These are phyloP conservation scores for Cystoderma amianthinum DNA, from an alignment of 768 basidiomycete species.

Conservation along the genomic window DNA sequence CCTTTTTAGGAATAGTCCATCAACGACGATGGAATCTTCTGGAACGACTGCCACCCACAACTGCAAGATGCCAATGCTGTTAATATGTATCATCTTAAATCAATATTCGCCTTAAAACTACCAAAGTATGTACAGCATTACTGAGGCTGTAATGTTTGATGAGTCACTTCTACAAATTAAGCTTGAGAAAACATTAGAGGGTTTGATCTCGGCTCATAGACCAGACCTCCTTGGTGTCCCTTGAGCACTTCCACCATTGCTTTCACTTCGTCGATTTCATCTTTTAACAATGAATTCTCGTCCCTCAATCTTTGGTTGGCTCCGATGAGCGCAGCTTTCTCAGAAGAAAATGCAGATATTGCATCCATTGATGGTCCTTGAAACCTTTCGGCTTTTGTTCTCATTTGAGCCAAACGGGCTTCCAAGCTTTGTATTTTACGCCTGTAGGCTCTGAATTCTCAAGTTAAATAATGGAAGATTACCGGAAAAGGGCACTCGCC, in stretches of 20 bases:
- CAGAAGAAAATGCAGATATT: constrained; percentile 35
- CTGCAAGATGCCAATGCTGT: no score
- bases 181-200: constrained; percentile 9
- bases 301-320: constrained; percentile 48
- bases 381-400: constrained; percentile 30
- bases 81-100: background rate
- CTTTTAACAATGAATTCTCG: constrained; percentile 43
- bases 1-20: constrained; percentile 27
- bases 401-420: constrained; percentile 40
- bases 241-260: constrained; percentile 67
- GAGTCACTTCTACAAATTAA: no score
- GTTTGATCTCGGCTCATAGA: constrained; percentile 42
- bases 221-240: constrained; percentile 38
- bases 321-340: constrained; percentile 38
- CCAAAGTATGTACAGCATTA: background rate
- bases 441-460: constrained; percentile 37
- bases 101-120: background rate
- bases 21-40: constrained; percentile 31
- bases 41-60: constrained; percentile 20
- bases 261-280: constrained; percentile 51
- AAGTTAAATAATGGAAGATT: background rate
- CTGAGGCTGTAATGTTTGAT: background rate
- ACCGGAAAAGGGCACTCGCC: constrained; percentile 33
- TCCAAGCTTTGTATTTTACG: constrained; percentile 60
- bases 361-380: constrained; percentile 27